Percentiles rank a stretch among this genome's conserved stretches.
These are phyloP conservation scores for Phanerodontia chrysosporium DNA, from an alignment of 768 basidiomycete species.

Conservation along the genomic window DNA sequence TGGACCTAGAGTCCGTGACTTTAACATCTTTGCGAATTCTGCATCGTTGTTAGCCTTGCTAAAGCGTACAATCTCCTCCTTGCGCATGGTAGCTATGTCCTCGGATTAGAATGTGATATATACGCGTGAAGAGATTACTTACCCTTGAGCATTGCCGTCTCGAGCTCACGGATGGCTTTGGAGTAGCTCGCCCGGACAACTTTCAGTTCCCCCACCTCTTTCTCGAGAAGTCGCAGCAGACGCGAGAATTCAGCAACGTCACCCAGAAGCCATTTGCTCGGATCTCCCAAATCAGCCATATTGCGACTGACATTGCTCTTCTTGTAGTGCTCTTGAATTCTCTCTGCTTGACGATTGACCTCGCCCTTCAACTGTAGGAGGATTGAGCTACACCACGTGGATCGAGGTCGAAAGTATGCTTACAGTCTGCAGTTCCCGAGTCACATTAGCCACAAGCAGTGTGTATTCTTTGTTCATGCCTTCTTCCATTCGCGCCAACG, in stretches of 20 bases:
- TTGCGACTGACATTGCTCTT: slow-evolving; percentile 35
- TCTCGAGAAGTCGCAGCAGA: slow-evolving; percentile 40
- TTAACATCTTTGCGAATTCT: slow-evolving; percentile 55
- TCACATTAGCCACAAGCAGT: slow-evolving; percentile 43
- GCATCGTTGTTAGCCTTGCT: slow-evolving; percentile 73
- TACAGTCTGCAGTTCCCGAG: slow-evolving; percentile 57
- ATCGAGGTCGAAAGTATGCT: slow-evolving; percentile 23
- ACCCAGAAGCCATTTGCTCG: slow-evolving; percentile 48
- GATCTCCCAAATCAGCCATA: slow-evolving; percentile 43
- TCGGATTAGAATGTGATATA: not conserved
- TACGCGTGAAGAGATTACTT: slow-evolving; percentile 8
- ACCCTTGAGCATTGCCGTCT: slow-evolving; percentile 69
- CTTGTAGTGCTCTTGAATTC: slow-evolving; percentile 33
- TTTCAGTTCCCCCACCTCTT: slow-evolving; percentile 49
- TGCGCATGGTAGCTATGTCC: slow-evolving; percentile 65
- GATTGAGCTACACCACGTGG: not conserved
- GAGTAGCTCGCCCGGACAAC: slow-evolving; percentile 36
- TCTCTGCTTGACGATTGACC: slow-evolving; percentile 35
- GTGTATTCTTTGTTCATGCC: slow-evolving; percentile 69
- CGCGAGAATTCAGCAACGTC: slow-evolving; percentile 52
- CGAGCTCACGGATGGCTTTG: slow-evolving; percentile 49
- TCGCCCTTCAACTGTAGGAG: slow-evolving; percentile 38
- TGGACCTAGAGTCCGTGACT: slow-evolving; percentile 50
- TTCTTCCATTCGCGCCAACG: slow-evolving; percentile 33
- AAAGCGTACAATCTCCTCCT: slow-evolving; percentile 81